phyloP scores from a whole-genome alignment of 192 early-diverging fungal species.

The Diversispora epigaea region DNA sequence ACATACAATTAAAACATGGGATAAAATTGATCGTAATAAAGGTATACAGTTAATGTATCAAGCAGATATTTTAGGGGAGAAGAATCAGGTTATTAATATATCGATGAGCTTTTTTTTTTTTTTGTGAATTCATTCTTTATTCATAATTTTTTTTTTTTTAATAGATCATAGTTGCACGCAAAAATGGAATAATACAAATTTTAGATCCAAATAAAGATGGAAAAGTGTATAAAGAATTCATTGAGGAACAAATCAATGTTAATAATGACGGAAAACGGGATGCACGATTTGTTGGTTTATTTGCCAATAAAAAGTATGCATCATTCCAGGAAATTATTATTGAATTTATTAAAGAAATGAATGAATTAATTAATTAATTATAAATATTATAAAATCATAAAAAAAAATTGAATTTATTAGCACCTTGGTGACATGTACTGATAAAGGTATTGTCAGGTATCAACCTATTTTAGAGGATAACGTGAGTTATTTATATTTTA shows the following conservation, averaged over 20 bases:
- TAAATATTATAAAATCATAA: too few species aligned
- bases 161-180: slow-evolving; percentile 53
- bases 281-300: slow-evolving; percentile 50
- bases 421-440: slow-evolving; percentile 21
- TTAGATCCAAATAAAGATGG: slow-evolving; percentile 44
- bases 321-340: slow-evolving; percentile 17
- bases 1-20: slow-evolving; percentile 41
- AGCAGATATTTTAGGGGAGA: slow-evolving; percentile 32
- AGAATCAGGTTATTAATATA: slow-evolving; percentile 19
- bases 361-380: not conserved
- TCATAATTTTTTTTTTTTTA: not conserved
- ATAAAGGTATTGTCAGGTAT: slow-evolving; percentile 8
- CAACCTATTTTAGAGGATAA: not conserved
- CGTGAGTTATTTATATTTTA: not conserved
- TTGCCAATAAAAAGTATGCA: slow-evolving; percentile 46
- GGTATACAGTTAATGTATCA: slow-evolving; percentile 41
- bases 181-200: slow-evolving; percentile 52
- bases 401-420: too few species aligned
- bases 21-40: slow-evolving; percentile 35
- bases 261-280: slow-evolving; percentile 34
- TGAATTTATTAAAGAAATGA: not conserved
- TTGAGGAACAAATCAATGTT: slow-evolving; percentile 34
- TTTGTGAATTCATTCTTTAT: not conserved
- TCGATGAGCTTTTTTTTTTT: not conserved
- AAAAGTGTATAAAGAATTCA: slow-evolving; percentile 38